Evolutionary conservation across 1,284 basidiomycete species (phyloP), one percentile per base, ranked within the genome.

Genomic region (Cutaneotrichosporon sp.): DNA sequence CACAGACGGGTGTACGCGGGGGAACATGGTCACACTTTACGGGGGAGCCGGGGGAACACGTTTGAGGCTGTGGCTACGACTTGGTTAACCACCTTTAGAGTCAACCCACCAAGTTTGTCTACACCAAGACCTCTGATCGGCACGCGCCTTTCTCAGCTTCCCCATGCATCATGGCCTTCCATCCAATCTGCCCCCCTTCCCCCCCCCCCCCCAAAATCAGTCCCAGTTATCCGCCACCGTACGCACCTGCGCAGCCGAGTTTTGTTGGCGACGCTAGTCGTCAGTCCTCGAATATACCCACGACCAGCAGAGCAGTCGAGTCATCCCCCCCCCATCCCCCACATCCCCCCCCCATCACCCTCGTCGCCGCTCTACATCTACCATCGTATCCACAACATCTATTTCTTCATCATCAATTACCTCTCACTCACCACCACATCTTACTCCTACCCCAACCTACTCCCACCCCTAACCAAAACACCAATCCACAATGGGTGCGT

Each of bases 401-500:
- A 42, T 58, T 32, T 58, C 56, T 32, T 47, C 56, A 58, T 58
- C 42, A 31, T 40, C 56, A 46, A 40, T 47, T 32, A 21, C n/a
- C 51, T 55, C 60, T 61, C 53, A 10, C 60, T 55, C 60, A 47
- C 42, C 40, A 61, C 60, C 46, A 10, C 34, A 51, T 40, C 51
- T 8, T 14, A 38, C 58, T 22, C 38, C 31, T 13, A 26, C 55
- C n/a, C 57, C 16, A 46, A 22, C 47, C 40, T 22, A n/a, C 46
- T 50, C 31, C 46, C 31, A 57, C 46, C 40, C 46, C n/a, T 40
- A 49, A 11, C 47, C 22, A 49, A 42, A 46, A 21, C 40, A 58
- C 49, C 38, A 46, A 56, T 46, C 60, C 36, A 64, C 58, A 50
- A 64, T 64, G 62, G 62, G 62, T 64, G 46, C 59, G 62, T 64